A percentile compares a stretch with the other conserved stretches of the same genome.
Conservation (phyloP, 768 basidiomycete genomes). For the Auricularia cornea region DNA sequence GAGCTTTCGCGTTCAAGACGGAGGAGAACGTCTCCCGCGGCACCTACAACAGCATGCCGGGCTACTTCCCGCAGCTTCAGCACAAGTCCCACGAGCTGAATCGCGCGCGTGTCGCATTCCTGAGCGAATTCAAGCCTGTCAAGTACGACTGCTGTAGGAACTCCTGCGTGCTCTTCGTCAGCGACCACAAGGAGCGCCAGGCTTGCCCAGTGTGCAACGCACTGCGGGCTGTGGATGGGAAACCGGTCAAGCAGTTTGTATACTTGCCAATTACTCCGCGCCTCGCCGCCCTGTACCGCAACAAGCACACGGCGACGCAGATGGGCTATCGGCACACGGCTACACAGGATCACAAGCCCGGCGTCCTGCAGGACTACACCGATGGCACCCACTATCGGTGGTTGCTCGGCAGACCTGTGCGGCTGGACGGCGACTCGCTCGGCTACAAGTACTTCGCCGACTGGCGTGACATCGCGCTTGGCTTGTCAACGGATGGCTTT, state of each 20-base stretch:
- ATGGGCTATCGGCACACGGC: constrained; percentile 23
- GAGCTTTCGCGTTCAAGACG: constrained; percentile 23
- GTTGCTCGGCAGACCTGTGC: constrained; percentile 17
- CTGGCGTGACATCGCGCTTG: constrained; percentile 34
- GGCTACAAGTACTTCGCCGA: constrained; percentile 29
- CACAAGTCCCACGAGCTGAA: background rate
- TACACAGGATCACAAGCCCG: constrained; percentile 7
- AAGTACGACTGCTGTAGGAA: constrained; percentile 36
- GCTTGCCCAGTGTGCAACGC: constrained; percentile 30
- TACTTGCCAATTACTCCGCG: constrained; percentile 35
- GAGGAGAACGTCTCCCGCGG: constrained; percentile 19
- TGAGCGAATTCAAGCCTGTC: constrained; percentile 26
- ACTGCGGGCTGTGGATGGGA: constrained; percentile 14
- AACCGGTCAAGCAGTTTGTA: constrained; percentile 20
- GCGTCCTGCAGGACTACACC: constrained; percentile 27
- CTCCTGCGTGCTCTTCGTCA: constrained; percentile 32
- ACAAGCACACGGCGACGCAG: constrained; percentile 12
- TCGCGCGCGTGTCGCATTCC: constrained; percentile 17
- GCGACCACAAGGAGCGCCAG: constrained; percentile 18
- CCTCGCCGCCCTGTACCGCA: constrained; percentile 21
- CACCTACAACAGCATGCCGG: constrained; percentile 19
- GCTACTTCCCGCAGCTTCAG: constrained; percentile 15
- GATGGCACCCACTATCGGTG: constrained; percentile 25
- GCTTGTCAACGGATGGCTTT: constrained; percentile 36
- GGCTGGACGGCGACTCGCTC: constrained; percentile 17